A percentile compares a stretch with the other conserved stretches of the same genome.
Evolutionary conservation across 2,329 filamentous ascomycete genomes (phyloP).

Genomic region (Davidsoniella eucalypti): DNA sequence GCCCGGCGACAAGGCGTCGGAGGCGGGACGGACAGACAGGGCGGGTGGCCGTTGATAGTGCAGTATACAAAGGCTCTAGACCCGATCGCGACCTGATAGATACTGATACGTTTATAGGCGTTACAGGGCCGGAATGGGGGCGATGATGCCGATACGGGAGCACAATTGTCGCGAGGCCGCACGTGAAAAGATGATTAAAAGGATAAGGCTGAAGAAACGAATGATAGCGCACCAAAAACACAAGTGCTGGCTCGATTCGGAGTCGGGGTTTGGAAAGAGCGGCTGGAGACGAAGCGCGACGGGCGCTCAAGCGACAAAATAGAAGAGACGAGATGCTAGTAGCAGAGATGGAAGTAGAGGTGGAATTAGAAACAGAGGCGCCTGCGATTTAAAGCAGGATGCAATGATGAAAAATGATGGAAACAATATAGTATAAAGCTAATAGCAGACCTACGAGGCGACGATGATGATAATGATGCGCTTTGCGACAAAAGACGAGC

Average conservation of each 20-base stretch:
- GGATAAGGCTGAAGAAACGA: slow-evolving; percentile 6
- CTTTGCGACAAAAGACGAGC: too few species aligned
- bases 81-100: not conserved
- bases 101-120: not conserved
- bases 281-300: slow-evolving; percentile 1
- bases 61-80: not conserved
- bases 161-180: not conserved
- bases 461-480: too few species aligned
- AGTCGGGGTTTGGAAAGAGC: not conserved
- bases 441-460: too few species aligned
- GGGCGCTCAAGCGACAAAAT: not conserved
- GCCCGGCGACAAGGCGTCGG: too few species aligned
- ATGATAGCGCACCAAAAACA: not conserved
- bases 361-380: too few species aligned
- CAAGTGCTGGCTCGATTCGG: not conserved
- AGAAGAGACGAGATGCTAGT: too few species aligned
- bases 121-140: too few species aligned
- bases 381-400: not conserved
- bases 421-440: too few species aligned
- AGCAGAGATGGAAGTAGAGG: not conserved
- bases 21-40: too few species aligned
- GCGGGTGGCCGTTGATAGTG: not conserved
- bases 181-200: not conserved
- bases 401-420: too few species aligned
- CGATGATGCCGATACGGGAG: not conserved